phyloP scores from a whole-genome alignment of 2,329 filamentous ascomycete species.

The Arachnomyces sp. region DNA sequence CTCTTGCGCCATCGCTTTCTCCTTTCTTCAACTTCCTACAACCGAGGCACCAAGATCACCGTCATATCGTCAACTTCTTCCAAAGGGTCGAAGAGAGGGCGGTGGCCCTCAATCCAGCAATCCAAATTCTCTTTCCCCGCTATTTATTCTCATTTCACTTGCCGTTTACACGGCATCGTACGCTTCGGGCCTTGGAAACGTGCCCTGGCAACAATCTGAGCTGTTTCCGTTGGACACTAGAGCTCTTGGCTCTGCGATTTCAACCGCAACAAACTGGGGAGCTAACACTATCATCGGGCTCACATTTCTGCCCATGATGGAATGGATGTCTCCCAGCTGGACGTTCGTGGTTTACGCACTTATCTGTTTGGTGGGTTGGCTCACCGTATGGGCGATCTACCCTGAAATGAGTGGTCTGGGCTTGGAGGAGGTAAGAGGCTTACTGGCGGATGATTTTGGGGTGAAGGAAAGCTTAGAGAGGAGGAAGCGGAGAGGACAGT shows the following conservation, averaged over 20 bases:
- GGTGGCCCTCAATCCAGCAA: constrained; percentile 11
- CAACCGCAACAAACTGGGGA: constrained; percentile 75
- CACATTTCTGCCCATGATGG: constrained; percentile 84
- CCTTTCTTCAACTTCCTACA: constrained; percentile 47
- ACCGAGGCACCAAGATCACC: constrained; percentile 16
- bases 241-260: constrained; percentile 53
- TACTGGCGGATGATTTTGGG: constrained; percentile 69
- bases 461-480: constrained; percentile 43
- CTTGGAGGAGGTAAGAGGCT: constrained; percentile 67
- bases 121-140: constrained; percentile 37
- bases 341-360: constrained; percentile 75
- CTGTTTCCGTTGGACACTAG: constrained; percentile 66
- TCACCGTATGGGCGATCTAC: constrained; percentile 65
- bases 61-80: constrained; percentile 18
- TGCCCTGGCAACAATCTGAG: constrained; percentile 95
- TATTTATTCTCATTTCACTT: constrained; percentile 64
- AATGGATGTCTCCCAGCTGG: constrained; percentile 61
- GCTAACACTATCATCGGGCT: constrained; percentile 80
- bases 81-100: constrained; percentile 1
- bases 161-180: constrained; percentile 80
- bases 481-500: constrained; percentile 2
- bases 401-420: constrained; percentile 78
- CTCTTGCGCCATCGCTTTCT: constrained; percentile 65
- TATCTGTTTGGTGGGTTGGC: constrained; percentile 63
- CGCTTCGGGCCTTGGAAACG: constrained; percentile 79